Base-by-base conservation (phyloP, 1,284 basidiomycete species). In the Vanrija sp. region DNA sequence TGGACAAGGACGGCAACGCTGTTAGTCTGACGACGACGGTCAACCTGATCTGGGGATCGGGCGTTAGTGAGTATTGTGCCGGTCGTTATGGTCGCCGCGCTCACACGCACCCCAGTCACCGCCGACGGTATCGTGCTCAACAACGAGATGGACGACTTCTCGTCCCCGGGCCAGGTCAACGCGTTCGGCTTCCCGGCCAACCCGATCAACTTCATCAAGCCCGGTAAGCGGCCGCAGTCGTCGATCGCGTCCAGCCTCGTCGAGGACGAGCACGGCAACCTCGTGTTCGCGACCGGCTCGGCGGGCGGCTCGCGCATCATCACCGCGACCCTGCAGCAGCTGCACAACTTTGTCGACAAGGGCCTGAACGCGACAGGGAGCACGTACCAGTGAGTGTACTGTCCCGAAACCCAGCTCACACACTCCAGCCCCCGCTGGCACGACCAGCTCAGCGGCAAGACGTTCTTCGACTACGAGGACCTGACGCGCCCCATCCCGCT, bases 1-100 rank as follows among this genome's bases (percentile, higher is more conserved):
- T 74, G 4, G 78, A 79, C 55, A 58, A 57, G 0, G 48, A 65
- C 18, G 78, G 78, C 2, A 71, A 73, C 61, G 72, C 75, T 2
- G 66, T 79, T 46, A 71, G 73, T 25, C 55, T 79, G 39, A 79
- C 78, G 5, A 79, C 78, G 2, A 79, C 78, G 0, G 69, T 79
- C 58, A 77, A 78, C 61, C 65, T 71, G 6, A 74, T 68, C 53
- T 79, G 70, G 70, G 78, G 78, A 14, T 60, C 58, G 10, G 60
- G 54, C 48, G 58, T 69, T 43, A 71, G 65, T 65, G 47, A 62
- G 58, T 65, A 52, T 5, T 15, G 38, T 23, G 6, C 21, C 21
- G 7, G 21, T 6, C 25, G 23, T 2, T 15, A 12, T 12, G 26
- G 15, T 19, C 51, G 12, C 25, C 45, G 34, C 19, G 19, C 61